Evolutionary conservation across 345 rosid genomes (phyloP), one percentile per base, ranked within the genome.

Genomic region (Iberis pinnata): DNA sequence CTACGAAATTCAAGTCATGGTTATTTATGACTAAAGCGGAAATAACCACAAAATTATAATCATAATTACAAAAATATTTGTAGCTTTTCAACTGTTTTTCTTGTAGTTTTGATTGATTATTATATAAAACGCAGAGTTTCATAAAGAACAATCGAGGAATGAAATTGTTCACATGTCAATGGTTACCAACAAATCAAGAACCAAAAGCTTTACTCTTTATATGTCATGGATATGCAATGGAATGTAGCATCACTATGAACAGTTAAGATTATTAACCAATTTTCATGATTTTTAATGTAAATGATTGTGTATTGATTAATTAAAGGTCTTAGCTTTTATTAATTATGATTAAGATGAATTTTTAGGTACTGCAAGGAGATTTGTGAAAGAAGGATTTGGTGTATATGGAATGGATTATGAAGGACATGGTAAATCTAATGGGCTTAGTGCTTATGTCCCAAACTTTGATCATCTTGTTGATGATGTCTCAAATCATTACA

Each of bases 211-310:
- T 87, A 68, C 51, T 87, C 64, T 90, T 82, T 67, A 49, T 90
- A 38, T 90, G 92, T 70, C 96, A 90, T 70, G 96, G 98, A 4
- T 90, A 82, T 36, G 96, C 69, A 68, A 82, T 89, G 96, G 98
- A 89, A 43, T 89, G 96, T 67, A 87, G 96, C 78, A 71, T 84
- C 59, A 77, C 88, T 72, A 87, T 87, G 98, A 68, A 79, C 51
- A 79, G 96, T 89, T 15, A 56, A 78, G 62, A 64, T 19, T 49
- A 29, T 18, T n/a, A n/a, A n/a, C n/a, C n/a, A n/a, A n/a, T n/a
- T n/a, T 32, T 20, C 17, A n/a, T 32, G 12, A 27, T 8, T 3
- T 5, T 29, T 9, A 29, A 17, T n/a, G 0, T 49, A 4, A 20
- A 4, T 9, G 8, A 7, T 12, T 17, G 1, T 42, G 12, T 41